Conservation (phyloP, 2,329 filamentous ascomycete species). For the Xylariaceae sp. region DNA sequence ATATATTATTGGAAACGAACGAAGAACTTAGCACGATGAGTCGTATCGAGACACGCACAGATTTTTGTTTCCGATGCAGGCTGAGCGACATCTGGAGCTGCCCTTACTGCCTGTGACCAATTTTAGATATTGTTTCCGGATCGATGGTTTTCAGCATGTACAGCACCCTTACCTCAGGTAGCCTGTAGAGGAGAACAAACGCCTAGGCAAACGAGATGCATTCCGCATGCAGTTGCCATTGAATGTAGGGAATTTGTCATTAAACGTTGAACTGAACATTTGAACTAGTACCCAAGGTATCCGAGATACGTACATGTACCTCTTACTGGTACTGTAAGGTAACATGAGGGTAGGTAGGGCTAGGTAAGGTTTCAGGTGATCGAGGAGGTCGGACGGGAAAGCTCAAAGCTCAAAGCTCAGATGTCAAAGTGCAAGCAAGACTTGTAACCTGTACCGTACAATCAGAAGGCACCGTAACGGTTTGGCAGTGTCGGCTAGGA, state of each 20-base stretch:
- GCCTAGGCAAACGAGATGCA: neutral
- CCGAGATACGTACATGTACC: neutral
- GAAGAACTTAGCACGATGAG: neutral
- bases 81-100: slow-evolving; percentile 3
- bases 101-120: neutral
- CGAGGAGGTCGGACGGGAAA: slow-evolving; percentile 11
- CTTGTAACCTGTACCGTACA: slow-evolving; percentile 1
- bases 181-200: too few relatives aligned
- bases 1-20: slow-evolving; percentile 19
- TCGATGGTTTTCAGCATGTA: too few relatives aligned
- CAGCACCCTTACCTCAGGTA: too few relatives aligned
- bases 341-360: neutral
- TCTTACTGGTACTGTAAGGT: neutral
- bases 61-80: slow-evolving; percentile 11
- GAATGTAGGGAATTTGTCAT: neutral
- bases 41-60: slow-evolving; percentile 13
- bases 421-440: slow-evolving; percentile 17
- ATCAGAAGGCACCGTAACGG: neutral
- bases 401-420: slow-evolving; percentile 10
- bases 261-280: too few relatives aligned
- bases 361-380: neutral
- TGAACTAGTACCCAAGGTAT: too few relatives aligned
- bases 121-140: neutral
- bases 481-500: neutral
- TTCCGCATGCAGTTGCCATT: neutral